Evolutionary conservation across 2,329 filamentous ascomycete genomes (phyloP).

Genomic region (Microdochium bolleyi): DNA sequence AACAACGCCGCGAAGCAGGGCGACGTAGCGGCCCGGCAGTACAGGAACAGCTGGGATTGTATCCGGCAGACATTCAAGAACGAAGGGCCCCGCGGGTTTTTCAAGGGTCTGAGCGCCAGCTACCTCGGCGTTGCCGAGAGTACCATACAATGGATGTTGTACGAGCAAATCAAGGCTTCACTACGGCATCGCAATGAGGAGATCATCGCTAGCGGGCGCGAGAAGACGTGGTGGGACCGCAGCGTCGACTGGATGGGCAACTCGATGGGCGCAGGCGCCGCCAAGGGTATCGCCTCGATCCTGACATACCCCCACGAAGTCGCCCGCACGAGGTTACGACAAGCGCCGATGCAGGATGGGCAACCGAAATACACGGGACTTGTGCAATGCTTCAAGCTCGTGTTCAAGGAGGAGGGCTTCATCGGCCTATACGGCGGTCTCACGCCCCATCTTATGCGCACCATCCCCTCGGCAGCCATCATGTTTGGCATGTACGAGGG

Average conservation of each 20-base stretch:
- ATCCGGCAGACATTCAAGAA: slow-evolving; percentile 71
- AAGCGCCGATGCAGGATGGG: slow-evolving; percentile 67
- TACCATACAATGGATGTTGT: slow-evolving; percentile 88
- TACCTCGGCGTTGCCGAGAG: slow-evolving; percentile 88
- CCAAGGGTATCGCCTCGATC: slow-evolving; percentile 78
- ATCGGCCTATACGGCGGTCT: slow-evolving; percentile 82
- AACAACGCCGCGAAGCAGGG: slow-evolving; percentile 58
- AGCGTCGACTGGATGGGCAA: slow-evolving; percentile 74
- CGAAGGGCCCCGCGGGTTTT: slow-evolving; percentile 76
- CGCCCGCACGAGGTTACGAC: slow-evolving; percentile 74
- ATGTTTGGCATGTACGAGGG: slow-evolving; percentile 87
- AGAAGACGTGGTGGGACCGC: slow-evolving; percentile 64
- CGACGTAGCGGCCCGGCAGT: slow-evolving; percentile 52
- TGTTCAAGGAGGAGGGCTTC: slow-evolving; percentile 84
- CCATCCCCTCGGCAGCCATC: slow-evolving; percentile 87
- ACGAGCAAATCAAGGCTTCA: slow-evolving; percentile 82
- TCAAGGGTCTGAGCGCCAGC: slow-evolving; percentile 84
- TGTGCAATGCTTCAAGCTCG: slow-evolving; percentile 77
- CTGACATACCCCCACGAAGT: slow-evolving; percentile 92
- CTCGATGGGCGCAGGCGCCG: slow-evolving; percentile 68
- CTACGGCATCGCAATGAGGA: slow-evolving; percentile 56
- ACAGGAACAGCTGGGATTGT: slow-evolving; percentile 85
- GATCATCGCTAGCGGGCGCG: slow-evolving; percentile 48
- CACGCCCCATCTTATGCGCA: slow-evolving; percentile 83
- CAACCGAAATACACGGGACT: slow-evolving; percentile 81